phyloP scores from a whole-genome alignment of 371 early-diverging fungal species.

The Blastocladiella emersonii region DNA sequence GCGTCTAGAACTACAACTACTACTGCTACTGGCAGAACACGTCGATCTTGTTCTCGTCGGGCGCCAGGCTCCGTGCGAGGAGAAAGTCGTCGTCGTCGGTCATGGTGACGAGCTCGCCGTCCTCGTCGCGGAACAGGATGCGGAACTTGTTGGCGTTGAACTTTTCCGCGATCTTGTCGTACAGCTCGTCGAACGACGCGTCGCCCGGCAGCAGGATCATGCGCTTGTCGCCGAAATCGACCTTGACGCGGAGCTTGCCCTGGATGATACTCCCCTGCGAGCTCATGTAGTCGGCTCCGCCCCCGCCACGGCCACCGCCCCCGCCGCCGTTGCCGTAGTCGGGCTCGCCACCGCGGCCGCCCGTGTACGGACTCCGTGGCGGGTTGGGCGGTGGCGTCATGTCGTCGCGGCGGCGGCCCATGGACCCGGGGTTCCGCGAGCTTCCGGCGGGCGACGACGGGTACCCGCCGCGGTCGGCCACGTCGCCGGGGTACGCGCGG shows the following conservation, averaged over 20 bases:
- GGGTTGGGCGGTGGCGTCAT: not conserved
- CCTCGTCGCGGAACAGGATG: conserved; percentile 79
- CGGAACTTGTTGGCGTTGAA: conserved; percentile 33
- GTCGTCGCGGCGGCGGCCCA: no score
- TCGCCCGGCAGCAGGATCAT: conserved; percentile 47
- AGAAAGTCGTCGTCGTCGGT: conserved; percentile 83
- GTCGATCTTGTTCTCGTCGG: not conserved
- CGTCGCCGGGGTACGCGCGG: no score
- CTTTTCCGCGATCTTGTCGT: conserved; percentile 48
- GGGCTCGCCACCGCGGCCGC: not conserved
- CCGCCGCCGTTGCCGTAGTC: not conserved
- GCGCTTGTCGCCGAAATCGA: conserved; percentile 57
- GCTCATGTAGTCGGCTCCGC: no score
- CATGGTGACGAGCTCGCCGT: conserved; percentile 69
- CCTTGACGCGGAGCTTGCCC: conserved; percentile 53
- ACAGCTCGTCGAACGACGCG: conserved; percentile 45
- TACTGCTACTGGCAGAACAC: not conserved
- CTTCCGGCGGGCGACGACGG: no score
- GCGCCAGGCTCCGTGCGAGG: conserved; percentile 37
- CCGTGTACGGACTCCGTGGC: not conserved
- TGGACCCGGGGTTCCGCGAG: no score
- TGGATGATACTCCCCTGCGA: not conserved
- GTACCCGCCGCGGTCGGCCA: no score
- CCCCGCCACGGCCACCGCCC: no score
- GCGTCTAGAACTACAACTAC: no score